phyloP scores from a whole-genome alignment of 2,329 filamentous ascomycete genomes.

The Lizonia empirigonia region DNA sequence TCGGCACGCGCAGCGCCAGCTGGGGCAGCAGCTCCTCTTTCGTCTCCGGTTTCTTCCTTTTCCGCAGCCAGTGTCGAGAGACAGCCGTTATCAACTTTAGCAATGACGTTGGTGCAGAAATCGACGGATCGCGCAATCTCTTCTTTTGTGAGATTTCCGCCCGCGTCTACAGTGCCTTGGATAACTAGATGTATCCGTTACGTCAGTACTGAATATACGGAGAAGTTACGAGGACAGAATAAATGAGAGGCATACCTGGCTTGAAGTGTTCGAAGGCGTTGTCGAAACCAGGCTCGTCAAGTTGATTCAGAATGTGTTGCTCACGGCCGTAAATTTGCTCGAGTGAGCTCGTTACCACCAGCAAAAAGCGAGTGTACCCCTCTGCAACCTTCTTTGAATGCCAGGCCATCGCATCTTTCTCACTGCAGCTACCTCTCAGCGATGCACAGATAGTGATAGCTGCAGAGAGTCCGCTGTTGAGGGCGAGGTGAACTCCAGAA shows the following conservation, averaged over 20 bases:
- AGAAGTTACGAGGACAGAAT: not conserved
- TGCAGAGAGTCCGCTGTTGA: conserved; percentile 53
- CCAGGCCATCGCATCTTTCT: conserved; percentile 44
- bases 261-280: conserved; percentile 51
- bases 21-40: too few species aligned
- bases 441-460: conserved; percentile 53
- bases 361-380: conserved; percentile 56
- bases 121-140: conserved; percentile 27
- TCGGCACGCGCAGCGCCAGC: too few species aligned
- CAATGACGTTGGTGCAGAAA: conserved; percentile 14
- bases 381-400: conserved; percentile 54
- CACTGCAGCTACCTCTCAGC: conserved; percentile 47
- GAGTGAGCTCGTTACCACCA: conserved; percentile 49
- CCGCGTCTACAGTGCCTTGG: conserved; percentile 28
- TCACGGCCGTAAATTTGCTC: conserved; percentile 52
- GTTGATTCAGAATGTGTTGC: conserved; percentile 50
- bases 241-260: conserved; percentile 43
- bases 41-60: too few species aligned
- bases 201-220: not conserved
- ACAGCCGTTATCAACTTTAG: conserved; percentile 29
- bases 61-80: too few species aligned
- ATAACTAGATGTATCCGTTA: conserved; percentile 26
- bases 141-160: conserved; percentile 23
- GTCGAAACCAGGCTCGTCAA: conserved; percentile 53
- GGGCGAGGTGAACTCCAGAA: conserved; percentile 56